Evolutionary conservation across 371 early-diverging fungal species (phyloP).

Genomic region (Aphelidium insulamus): DNA sequence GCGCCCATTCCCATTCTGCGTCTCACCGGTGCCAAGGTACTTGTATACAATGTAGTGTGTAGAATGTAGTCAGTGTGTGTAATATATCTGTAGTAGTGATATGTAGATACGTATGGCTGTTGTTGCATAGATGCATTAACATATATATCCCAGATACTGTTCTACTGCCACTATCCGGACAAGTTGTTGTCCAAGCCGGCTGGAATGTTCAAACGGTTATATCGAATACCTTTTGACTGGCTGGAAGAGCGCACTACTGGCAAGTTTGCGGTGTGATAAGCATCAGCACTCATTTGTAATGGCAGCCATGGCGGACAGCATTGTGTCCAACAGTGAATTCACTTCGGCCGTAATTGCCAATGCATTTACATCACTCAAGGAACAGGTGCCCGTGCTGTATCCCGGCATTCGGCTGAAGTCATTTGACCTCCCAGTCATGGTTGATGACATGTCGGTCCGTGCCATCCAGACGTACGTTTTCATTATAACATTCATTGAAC

Average conservation of each 20-base stretch:
- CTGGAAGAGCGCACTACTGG: conserved; percentile 70
- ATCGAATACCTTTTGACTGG: conserved; percentile 56
- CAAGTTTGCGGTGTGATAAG: conserved; percentile 6
- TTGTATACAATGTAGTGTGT: no score
- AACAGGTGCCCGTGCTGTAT: conserved; percentile 45
- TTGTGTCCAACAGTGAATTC: conserved; percentile 75
- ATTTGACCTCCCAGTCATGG: conserved; percentile 35
- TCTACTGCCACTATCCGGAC: conserved; percentile 95
- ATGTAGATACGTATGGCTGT: conserved; percentile 1
- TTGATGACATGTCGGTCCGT: conserved; percentile 21
- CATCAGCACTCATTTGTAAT: not conserved
- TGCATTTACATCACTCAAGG: conserved; percentile 36
- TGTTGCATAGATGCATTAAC: not conserved
- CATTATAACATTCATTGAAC: conserved; percentile 2
- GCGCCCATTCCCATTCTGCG: conserved; percentile 57
- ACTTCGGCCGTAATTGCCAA: conserved; percentile 49
- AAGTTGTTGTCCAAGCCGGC: conserved; percentile 45
- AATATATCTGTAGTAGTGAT: no score
- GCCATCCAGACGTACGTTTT: conserved; percentile 23
- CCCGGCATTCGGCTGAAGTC: conserved; percentile 57
- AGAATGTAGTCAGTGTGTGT: no score
- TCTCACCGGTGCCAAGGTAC: conserved; percentile 30
- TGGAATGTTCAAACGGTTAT: conserved; percentile 36
- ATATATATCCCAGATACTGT: conserved; percentile 31
- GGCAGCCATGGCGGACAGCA: conserved; percentile 54